Base-by-base conservation (phyloP, 1,139 yeast species). In the Geotrichum cucujoidarum region DNA sequence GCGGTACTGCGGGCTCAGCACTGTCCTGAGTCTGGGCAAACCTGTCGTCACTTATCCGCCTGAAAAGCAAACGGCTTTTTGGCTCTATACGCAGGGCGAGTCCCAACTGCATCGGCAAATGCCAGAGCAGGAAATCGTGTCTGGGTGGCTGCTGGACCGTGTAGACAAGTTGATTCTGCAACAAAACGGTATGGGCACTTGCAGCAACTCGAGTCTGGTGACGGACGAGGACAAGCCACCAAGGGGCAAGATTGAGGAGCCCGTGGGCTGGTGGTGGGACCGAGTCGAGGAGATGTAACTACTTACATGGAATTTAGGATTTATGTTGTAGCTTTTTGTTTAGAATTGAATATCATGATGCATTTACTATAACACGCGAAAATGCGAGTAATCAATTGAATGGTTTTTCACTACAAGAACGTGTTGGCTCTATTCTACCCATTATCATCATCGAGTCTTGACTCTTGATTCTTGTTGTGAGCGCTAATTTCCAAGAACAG, bases 1-100 rank as follows among this genome's bases (percentile, higher is more conserved):
- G 17, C 33, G 52, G 13, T 43, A 47, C 17, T 61, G 64, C 39
- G 55, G 56, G 3, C 38, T 59, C 7, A 45, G 56, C 1, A 39
- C 33, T 4, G 24, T 39, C 10, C 24, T 47, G n/a, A 36, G 25
- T n/a, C 17, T 47, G 11, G 51, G 53, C 11, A 43, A 51, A 5
- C 40, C 53, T 1, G 47, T 47, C 5, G 37, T 47, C n/a, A 33
- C 21, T 17, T 47, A 47, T 22, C 44, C 40, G 10, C 33, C 42
- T 14, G 46, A 43, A 5, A 17, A 24, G 10, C 24, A 36, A 11
- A 24, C 31, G 14, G 40, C 41, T 3, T 18, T 20, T 5, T 36
- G 14, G n/a, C 27, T 39, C 20, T 11, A 30, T 6, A 3, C 13
- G 29, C 29, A 38, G 11, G 33, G 27, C 10, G 33, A 13, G 35